These are phyloP conservation scores for Globisporangium viniferum DNA, from an alignment of 352 stramenopile species.

Conservation along the genomic window DNA sequence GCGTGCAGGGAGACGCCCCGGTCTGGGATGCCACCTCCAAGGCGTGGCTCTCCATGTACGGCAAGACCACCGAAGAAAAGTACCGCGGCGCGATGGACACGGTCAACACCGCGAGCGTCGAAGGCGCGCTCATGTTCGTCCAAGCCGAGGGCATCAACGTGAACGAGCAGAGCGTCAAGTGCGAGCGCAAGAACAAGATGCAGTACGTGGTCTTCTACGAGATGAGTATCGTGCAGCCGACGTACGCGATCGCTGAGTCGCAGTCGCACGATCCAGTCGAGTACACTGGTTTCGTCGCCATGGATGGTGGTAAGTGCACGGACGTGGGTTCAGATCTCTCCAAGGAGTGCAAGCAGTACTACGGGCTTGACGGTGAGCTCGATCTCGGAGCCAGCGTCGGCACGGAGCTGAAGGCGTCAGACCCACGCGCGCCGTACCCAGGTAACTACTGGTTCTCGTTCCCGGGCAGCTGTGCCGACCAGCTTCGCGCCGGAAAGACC, in stretches of 20 bases:
- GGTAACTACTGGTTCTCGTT: constrained; percentile 74
- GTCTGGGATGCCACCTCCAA: constrained; percentile 31
- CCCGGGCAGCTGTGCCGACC: constrained; percentile 48
- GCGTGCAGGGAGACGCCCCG: constrained; percentile 48
- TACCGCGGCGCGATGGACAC: constrained; percentile 40
- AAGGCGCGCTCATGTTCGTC: constrained; percentile 79
- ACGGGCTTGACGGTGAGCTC: constrained; percentile 37
- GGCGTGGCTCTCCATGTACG: constrained; percentile 32
- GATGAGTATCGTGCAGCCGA: constrained; percentile 24
- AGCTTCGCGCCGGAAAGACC: constrained; percentile 47
- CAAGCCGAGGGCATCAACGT: constrained; percentile 67
- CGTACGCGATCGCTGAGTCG: constrained; percentile 43
- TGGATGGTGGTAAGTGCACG: constrained; percentile 66
- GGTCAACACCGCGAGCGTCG: constrained; percentile 72
- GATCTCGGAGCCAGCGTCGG: constrained; percentile 52
- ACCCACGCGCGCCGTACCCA: constrained; percentile 56
- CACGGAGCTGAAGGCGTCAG: constrained; percentile 33
- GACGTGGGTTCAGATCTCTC: constrained; percentile 28
- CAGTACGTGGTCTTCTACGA: constrained; percentile 34
- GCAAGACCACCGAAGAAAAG: constrained; percentile 23
- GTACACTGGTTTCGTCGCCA: constrained; percentile 56
- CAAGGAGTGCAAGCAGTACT: constrained; percentile 43
- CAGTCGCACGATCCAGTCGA: constrained; percentile 32
- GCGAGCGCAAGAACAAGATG: constrained; percentile 31
- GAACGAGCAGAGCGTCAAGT: constrained; percentile 20